A percentile compares a stretch with the other conserved stretches of the same genome.
Evolutionary conservation across 495 filamentous ascomycete species (phyloP).

Genomic region (Lasiosphaeria miniovina): DNA sequence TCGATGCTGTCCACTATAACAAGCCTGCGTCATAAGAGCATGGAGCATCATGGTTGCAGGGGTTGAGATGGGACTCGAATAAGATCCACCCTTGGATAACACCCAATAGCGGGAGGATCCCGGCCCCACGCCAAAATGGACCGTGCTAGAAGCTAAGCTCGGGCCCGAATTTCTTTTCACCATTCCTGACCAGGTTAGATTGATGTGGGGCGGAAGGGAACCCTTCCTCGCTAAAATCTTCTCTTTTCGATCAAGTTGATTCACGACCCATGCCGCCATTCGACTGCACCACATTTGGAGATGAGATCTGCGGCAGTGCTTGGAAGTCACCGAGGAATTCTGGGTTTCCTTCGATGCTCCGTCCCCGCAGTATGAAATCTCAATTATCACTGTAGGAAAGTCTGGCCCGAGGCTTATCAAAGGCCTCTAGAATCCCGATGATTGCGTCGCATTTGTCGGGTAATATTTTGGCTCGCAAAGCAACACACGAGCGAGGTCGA

Average conservation of each 20-base stretch:
- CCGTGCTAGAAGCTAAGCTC: background rate
- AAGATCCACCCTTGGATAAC: conserved; percentile 1
- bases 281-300: background rate
- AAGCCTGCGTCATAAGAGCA: background rate
- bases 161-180: background rate
- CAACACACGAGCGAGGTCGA: too few species aligned
- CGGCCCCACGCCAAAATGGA: background rate
- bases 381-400: too few species aligned
- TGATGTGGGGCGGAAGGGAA: background rate
- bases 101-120: conserved; percentile 13
- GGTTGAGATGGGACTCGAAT: background rate
- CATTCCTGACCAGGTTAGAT: conserved; percentile 7
- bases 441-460: too few species aligned
- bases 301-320: conserved; percentile 5
- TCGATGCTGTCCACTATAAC: background rate
- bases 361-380: too few species aligned
- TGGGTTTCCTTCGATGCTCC: background rate
- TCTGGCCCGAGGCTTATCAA: too few species aligned
- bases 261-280: background rate
- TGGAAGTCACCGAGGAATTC: background rate
- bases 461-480: too few species aligned
- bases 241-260: conserved; percentile 8
- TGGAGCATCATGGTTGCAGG: background rate
- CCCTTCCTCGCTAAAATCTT: conserved; percentile 9
- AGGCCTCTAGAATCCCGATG: too few species aligned